Base-by-base conservation (phyloP, 768 basidiomycete species). In the Termitomyces sp. region DNA sequence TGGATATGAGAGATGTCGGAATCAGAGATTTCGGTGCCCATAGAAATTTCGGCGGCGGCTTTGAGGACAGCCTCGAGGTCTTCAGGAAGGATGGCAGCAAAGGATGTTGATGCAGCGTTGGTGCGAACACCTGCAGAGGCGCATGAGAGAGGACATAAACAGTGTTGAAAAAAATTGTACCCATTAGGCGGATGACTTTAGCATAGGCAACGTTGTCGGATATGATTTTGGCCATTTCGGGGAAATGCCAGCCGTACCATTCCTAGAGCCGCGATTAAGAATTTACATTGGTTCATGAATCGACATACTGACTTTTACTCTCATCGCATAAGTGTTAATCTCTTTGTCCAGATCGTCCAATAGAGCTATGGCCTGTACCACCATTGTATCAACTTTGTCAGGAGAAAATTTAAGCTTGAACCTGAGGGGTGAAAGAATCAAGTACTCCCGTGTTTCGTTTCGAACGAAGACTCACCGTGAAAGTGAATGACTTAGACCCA, bases 161-260 rank as follows among this genome's bases (percentile, higher is more conserved):
- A 37, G 26, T 56, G 43, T 37, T 44, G 22, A 22, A 27, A 55
- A 12, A 52, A 26, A 8, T 70, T 81, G 59, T 69, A 86, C 91
- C 97, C 95, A 99, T 96, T 34, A 82, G 74, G 56, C 88, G 89
- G 66, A 99, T 86, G 57, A 90, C 89, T 77, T 94, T 97, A 59
- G 97, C 95, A 71, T 98, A 98, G 20, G 96, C 95, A 58, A 95
- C 76, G 75, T 97, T 99, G 79, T 99, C 97, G 59, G 88, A 85
- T 64, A 99, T 91, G 71, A 99, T 98, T 79, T 98, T 98, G 58
- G 89, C 91, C 89, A 99, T 92, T 75, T 99, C 97, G 5, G 97
- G 97, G 83, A 99, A 99, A 78, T 99, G 97, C 97, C 97, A 99
- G 37, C 97, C 97, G 67, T 99, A 99, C 97, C 97, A 99, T 84